Evolutionary conservation across 768 basidiomycete species (phyloP), one percentile per base, ranked within the genome.

Genomic region (Tephrocybe rancida): DNA sequence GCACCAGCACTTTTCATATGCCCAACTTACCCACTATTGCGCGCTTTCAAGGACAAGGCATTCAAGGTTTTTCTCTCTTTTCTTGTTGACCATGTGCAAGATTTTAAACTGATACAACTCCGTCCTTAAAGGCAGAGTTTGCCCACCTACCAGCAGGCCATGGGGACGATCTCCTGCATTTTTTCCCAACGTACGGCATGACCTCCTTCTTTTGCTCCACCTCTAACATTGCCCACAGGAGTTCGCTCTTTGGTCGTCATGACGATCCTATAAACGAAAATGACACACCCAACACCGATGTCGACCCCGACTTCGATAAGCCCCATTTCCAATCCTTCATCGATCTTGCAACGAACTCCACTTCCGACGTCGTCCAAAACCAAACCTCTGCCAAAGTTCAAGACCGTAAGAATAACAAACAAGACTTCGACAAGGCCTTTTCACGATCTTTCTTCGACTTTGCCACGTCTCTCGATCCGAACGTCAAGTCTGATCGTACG

Each of bases 91-190:
- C 5, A 19, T 18, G 16, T n/a, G 9, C 32, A 2, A 9, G n/a
- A n/a, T n/a, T n/a, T n/a, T n/a, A n/a, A n/a, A n/a, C n/a, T n/a
- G n/a, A n/a, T n/a, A n/a, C n/a, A n/a, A n/a, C n/a, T n/a, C n/a
- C n/a, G n/a, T n/a, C n/a, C 27, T 26, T n/a, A 14, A 25, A 76
- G 76, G 72, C 64, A 14, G 69, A 74, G 54, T 80, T 75, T 53
- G 71, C 75, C 13, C 61, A 76, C 26, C 73, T 73, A 16, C 76
- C 77, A 5, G 71, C 61, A 10, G 25, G 24, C 1, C 79, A 79
- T 50, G 73, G 65, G 30, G 25, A 59, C 3, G 77, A 78, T 51
- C 21, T 67, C 0, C 19, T 45, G 1, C 77, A 74, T 55, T 79
- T 77, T 51, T 80, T 78, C 55, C 57, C 70, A 10, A 63, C 56